These are phyloP conservation scores for Grosmannia serpens DNA, from an alignment of 2,329 filamentous ascomycete species.

Conservation along the genomic window DNA sequence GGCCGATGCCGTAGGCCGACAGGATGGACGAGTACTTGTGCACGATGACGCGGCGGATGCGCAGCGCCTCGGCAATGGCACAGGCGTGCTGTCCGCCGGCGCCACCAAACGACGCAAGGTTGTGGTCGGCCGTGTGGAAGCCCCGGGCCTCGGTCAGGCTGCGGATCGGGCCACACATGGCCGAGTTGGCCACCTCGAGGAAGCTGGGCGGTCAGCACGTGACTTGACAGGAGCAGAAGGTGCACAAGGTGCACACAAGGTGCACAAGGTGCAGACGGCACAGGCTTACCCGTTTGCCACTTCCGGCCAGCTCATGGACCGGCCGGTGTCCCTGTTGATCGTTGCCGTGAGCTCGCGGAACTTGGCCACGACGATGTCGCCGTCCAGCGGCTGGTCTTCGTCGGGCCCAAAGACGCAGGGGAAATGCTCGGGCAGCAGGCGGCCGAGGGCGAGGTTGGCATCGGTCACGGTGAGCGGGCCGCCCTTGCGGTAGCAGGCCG, in stretches of 20 bases:
- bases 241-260: no score
- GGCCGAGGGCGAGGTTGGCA: constrained; percentile 52
- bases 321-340: not conserved
- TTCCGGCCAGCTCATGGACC: not conserved
- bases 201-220: constrained; percentile 26
- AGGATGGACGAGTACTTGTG: constrained; percentile 56
- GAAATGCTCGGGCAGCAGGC: constrained; percentile 45
- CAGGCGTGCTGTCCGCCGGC: constrained; percentile 62
- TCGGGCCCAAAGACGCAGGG: constrained; percentile 57
- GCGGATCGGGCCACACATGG: constrained; percentile 60
- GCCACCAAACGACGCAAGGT: constrained; percentile 61
- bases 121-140: constrained; percentile 57
- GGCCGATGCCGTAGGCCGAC: constrained; percentile 27
- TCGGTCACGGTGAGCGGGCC: constrained; percentile 57
- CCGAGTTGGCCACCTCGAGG: constrained; percentile 58
- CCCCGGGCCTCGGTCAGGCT: constrained; percentile 61
- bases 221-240: no score
- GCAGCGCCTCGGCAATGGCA: constrained; percentile 54
- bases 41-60: constrained; percentile 57
- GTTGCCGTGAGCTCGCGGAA: not conserved
- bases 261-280: no score
- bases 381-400: constrained; percentile 39
- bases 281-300: not conserved
- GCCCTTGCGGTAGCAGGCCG: constrained; percentile 55
- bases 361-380: not conserved